Conservation (phyloP, 2,329 filamentous ascomycete species). For the Diaporthe ampelina region DNA sequence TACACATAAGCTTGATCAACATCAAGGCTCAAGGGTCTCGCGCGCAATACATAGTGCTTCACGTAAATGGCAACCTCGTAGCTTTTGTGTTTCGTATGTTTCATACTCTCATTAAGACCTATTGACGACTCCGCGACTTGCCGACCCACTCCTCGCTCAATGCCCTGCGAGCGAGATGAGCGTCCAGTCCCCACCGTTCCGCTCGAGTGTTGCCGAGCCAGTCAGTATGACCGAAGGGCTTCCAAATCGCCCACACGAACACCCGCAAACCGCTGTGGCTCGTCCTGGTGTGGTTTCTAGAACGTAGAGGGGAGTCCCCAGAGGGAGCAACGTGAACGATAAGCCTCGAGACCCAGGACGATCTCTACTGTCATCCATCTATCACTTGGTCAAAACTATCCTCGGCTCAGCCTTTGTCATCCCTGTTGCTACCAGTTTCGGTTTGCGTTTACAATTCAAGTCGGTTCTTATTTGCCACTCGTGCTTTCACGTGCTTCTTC, state of each 20-base stretch:
- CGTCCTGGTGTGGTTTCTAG: not conserved
- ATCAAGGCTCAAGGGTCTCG: not conserved
- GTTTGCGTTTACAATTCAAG: conserved; percentile 26
- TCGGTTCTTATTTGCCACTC: not conserved
- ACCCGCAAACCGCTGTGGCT: not conserved
- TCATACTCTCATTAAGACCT: conserved; percentile 40
- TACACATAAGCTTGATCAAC: not conserved
- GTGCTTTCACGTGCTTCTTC: not conserved
- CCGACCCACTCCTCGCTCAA: not conserved
- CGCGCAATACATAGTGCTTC: not conserved
- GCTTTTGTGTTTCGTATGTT: not conserved
- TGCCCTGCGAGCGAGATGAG: not conserved
- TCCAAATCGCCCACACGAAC: not conserved
- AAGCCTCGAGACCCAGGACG: not conserved
- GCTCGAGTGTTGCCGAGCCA: conserved; percentile 1
- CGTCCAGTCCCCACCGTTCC: conserved; percentile 2
- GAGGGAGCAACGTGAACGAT: not conserved
- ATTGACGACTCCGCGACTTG: conserved; percentile 26
- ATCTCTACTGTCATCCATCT: not conserved
- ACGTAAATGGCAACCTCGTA: not conserved
- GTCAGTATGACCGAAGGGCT: not conserved
- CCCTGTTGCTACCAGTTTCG: conserved; percentile 5
- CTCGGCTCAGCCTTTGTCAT: not conserved
- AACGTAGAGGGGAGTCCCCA: not conserved
- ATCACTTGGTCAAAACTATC: conserved; percentile 11